Base-by-base conservation (phyloP, 129 eudicot genomes). In the Helichrysum umbraculigerum region DNA sequence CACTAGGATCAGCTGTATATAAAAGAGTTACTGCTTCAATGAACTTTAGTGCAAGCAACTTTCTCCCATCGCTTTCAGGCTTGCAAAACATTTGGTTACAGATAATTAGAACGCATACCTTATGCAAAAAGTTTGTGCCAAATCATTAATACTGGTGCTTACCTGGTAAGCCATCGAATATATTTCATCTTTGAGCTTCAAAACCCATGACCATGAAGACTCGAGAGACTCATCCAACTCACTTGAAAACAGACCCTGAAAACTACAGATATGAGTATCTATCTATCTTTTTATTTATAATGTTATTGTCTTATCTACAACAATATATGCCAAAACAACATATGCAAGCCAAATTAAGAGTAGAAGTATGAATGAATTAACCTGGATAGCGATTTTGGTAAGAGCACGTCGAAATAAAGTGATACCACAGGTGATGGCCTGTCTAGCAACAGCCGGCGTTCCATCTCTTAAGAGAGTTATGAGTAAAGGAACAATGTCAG, bases 391-490 rank as follows among this genome's bases (percentile, higher is more conserved):
- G 32, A 89, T 76, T 79, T 85, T 87, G 33, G 68, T 76, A 69
- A 95, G 90, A 57, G 85, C 80, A 7, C 76, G 76, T 33, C 92
- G 83, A 76, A 91, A 95, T 68, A 91, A 77, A 75, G 78, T 86
- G 83, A 83, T 85, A 22, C 90, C 96, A 78, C 87, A 89, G 14
- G 82, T 70, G 54, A 91, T 88, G 19, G 96, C 90, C 79, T 95
- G 99, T 68, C 99, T 87, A 80, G 97, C 96, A 52, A 95, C 99
- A 54, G 99, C 96, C 19, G 99, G 99, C 56, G 92, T 82, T 66
- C 73, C 91, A 82, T 95, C 99, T 75, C 86, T 82, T 81, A 95
- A 74, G 51, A 82, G 83, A 71, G 79, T 80, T 47, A 91, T 71
- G 73, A 91, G 69, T 62, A 86, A 86, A 57, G 99, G 99, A 57